These are phyloP conservation scores for Excoecaria agallocha DNA, from an alignment of 345 rosid genomes.

Conservation along the genomic window DNA sequence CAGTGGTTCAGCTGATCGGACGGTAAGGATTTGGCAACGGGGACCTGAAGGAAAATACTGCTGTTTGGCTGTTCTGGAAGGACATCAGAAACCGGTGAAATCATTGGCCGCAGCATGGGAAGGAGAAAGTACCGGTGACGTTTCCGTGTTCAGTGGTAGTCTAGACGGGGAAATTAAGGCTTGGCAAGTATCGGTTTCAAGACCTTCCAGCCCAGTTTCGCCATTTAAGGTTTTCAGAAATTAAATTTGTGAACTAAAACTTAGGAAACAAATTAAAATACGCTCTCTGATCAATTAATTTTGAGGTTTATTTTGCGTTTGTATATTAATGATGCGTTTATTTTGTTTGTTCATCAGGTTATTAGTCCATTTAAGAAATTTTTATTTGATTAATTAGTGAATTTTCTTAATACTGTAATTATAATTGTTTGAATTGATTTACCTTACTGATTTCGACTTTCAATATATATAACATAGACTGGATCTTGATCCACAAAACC, in stretches of 20 bases:
- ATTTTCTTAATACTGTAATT: too few species aligned
- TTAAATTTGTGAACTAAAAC: neutral
- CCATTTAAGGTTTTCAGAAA: neutral
- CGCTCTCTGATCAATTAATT: neutral
- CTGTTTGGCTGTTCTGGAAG: constrained; percentile 66
- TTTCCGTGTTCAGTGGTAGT: constrained; percentile 65
- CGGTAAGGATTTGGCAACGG: constrained; percentile 77
- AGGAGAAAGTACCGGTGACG: constrained; percentile 37
- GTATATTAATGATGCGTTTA: neutral
- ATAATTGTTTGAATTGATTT: too few species aligned
- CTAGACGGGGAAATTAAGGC: constrained; percentile 72
- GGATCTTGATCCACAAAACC: too few species aligned
- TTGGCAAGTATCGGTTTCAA: constrained; percentile 57
- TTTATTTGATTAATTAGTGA: too few species aligned
- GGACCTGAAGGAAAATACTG: constrained; percentile 50
- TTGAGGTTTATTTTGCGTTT: neutral
- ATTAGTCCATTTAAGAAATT: too few species aligned
- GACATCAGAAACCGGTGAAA: constrained; percentile 77
- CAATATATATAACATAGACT: too few species aligned
- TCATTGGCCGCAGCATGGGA: constrained; percentile 56
- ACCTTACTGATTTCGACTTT: too few species aligned
- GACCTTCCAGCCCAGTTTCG: constrained; percentile 20
- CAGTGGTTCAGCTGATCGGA: constrained; percentile 92
- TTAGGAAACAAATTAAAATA: neutral
- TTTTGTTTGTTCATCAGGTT: too few species aligned